Evolutionary conservation across 2,329 filamentous ascomycete genomes (phyloP).

Genomic region (Shiraia sp.): DNA sequence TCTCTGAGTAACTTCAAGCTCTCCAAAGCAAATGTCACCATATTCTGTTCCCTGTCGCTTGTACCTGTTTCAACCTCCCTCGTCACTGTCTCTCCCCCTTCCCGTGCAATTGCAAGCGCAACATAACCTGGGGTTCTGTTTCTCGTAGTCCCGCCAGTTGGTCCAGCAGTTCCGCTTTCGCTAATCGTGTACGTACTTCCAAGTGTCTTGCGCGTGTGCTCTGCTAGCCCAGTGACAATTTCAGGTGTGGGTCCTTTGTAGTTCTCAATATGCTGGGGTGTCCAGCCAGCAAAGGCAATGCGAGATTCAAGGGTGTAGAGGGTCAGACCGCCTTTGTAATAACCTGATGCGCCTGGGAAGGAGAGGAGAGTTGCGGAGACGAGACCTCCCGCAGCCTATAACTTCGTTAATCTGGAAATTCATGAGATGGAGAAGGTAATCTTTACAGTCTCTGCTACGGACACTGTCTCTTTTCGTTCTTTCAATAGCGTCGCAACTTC

Average conservation of each 20-base stretch:
- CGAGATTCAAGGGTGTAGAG: conserved; percentile 64
- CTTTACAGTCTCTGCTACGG: conserved; percentile 63
- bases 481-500: conserved; percentile 60
- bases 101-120: conserved; percentile 62
- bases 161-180: conserved; percentile 68
- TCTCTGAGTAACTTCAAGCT: conserved; percentile 61
- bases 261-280: conserved; percentile 52
- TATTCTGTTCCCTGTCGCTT: conserved; percentile 62
- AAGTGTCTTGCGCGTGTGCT: conserved; percentile 59
- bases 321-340: conserved; percentile 66
- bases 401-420: conserved; percentile 1
- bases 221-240: conserved; percentile 60
- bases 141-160: conserved; percentile 58
- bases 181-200: conserved; percentile 60
- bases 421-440: conserved; percentile 2
- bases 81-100: conserved; percentile 56
- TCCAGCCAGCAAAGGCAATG: conserved; percentile 65
- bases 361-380: conserved; percentile 63
- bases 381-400: conserved; percentile 64
- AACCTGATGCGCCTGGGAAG: conserved; percentile 59
- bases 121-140: conserved; percentile 67
- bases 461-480: conserved; percentile 60
- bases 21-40: conserved; percentile 65
- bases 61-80: conserved; percentile 61
- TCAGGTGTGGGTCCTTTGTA: conserved; percentile 65